Base-by-base conservation (phyloP, 805 yeast genomes). In the Yamadazyma insecticola region DNA sequence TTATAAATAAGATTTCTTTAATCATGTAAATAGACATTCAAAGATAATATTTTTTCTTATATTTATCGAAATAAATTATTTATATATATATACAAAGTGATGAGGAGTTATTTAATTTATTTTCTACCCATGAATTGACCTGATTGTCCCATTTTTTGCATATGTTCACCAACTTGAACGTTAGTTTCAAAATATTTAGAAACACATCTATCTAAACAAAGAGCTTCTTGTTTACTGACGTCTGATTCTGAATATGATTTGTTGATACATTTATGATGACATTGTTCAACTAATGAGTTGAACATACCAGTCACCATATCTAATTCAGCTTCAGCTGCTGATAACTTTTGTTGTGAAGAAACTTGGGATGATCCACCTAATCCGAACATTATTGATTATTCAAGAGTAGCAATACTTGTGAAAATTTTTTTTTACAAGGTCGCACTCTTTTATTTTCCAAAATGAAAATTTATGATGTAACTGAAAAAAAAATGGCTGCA, bases 251-350 rank as follows among this genome's bases (percentile, higher is more conserved):
- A 48, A 65, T 88, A 89, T 31, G 65, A 48, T 42, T 65, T 67
- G 52, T 50, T 71, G 55, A 88, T 82, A 67, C 97, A 89, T 66
- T 89, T 89, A 46, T 66, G 60, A 61, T 89, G 92, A 58, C 97
- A 89, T 47, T 86, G 81, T 50, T 81, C 89, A 15, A 88, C 94
- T 50, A 89, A 70, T 51, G 80, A 74, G 76, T 90, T 90, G 77
- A 90, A 90, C 97, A 90, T 88, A 48, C 92, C 96, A 23, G 97
- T 89, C 48, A 90, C 96, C 79, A 92, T 82, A 60, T 90, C 98
- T 45, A 90, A 74, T 63, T 90, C 98, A 36, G 96, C 85, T 66
- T 90, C 97, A 31, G 98, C 98, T 45, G 95, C 95, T 51, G 73
- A 72, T 40, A 84, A 70, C 58, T 84, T 84, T 57, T 81, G 88